Conservation (phyloP, 495 filamentous ascomycete genomes). For the Penicilliopsis zonata region DNA sequence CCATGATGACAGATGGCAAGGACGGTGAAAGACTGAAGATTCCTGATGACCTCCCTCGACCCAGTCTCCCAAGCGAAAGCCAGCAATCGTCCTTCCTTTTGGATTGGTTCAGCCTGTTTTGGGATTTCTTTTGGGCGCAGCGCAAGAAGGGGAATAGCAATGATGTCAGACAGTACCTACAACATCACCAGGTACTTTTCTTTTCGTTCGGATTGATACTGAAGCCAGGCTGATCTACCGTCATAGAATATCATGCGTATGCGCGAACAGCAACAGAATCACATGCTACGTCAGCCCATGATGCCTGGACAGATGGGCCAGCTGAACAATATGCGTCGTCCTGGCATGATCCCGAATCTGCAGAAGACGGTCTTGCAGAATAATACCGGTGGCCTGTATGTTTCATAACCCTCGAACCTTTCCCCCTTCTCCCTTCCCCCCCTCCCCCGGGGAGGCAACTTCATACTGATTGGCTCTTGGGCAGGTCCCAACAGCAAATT, state of each 20-base stretch:
- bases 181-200: conserved; percentile 64
- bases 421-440: conserved; percentile 1
- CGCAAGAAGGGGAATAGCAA: conserved; percentile 46
- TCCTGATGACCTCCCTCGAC: conserved; percentile 67
- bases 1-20: conserved; percentile 74
- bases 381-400: conserved; percentile 38
- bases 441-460: conserved; percentile 2
- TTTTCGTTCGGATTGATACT: not conserved
- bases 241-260: conserved; percentile 28
- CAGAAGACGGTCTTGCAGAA: conserved; percentile 70
- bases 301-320: conserved; percentile 54
- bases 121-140: conserved; percentile 81
- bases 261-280: conserved; percentile 46
- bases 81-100: conserved; percentile 69
- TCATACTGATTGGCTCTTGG: conserved; percentile 7
- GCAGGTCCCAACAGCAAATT: conserved; percentile 38
- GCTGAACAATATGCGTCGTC: conserved; percentile 38
- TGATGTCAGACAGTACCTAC: conserved; percentile 56
- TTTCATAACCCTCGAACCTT: conserved; percentile 1
- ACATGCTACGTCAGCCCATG: conserved; percentile 55
- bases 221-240: conserved; percentile 7
- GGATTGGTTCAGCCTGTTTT: conserved; percentile 95
- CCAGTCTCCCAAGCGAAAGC: conserved; percentile 49
- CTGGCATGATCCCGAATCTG: conserved; percentile 40
- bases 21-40: conserved; percentile 60